Conservation (phyloP, 768 basidiomycete species). For the Lactarius hatsudake region DNA sequence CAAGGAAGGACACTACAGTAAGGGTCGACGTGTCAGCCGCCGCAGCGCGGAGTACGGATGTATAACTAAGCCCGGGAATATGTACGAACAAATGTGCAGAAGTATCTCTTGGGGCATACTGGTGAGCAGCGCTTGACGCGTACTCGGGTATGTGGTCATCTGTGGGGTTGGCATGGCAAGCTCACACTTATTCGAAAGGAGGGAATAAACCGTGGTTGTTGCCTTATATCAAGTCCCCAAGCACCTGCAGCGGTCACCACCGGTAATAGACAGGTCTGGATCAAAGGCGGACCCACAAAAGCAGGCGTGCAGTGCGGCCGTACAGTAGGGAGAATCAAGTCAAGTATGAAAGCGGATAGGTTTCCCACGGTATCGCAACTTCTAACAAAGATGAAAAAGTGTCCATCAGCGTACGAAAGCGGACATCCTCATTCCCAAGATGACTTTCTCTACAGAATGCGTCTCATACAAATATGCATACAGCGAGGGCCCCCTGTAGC, state of each 20-base stretch:
- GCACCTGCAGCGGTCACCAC: background rate
- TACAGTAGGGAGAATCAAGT: background rate
- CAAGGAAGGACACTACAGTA: constrained; percentile 72
- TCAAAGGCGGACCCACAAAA: background rate
- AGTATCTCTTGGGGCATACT: constrained; percentile 21
- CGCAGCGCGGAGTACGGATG: constrained; percentile 11
- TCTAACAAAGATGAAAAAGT: constrained; percentile 9
- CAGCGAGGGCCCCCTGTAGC: background rate
- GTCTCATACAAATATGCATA: constrained; percentile 23
- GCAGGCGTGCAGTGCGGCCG: background rate
- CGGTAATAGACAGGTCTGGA: background rate
- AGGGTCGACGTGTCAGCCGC: constrained; percentile 3
- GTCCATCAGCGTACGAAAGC: constrained; percentile 12
- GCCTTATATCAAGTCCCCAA: background rate
- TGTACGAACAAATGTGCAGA: constrained; percentile 18
- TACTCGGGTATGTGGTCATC: background rate
- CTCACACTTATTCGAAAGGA: background rate
- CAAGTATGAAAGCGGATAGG: background rate
- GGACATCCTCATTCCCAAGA: background rate
- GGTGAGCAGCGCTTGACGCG: background rate
- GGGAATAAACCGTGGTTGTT: background rate
- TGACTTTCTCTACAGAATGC: constrained; percentile 10
- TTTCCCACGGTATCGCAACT: constrained; percentile 5
- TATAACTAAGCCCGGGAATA: background rate
- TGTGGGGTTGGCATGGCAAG: background rate